phyloP scores from a whole-genome alignment of 768 basidiomycete genomes.

The Psilocybe azurescens region DNA sequence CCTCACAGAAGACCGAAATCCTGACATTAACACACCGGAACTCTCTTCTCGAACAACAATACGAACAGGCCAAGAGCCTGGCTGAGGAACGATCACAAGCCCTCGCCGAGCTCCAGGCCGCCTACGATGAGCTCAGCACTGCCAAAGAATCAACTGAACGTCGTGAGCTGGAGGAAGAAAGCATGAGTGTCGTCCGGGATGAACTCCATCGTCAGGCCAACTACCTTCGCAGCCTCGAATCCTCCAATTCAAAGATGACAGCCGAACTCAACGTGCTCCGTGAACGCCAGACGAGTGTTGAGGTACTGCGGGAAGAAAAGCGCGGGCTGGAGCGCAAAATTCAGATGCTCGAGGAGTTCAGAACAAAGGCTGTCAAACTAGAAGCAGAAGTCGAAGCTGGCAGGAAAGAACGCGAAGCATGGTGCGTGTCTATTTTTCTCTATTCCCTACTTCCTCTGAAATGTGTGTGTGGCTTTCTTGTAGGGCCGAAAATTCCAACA shows the following conservation, averaged over 20 bases:
- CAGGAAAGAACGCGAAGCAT: slow-evolving; percentile 59
- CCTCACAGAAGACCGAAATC: slow-evolving; percentile 57
- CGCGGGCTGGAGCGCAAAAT: slow-evolving; percentile 62
- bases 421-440: slow-evolving; percentile 40
- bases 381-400: slow-evolving; percentile 72
- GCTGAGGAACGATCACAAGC: slow-evolving; percentile 46
- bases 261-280: slow-evolving; percentile 58
- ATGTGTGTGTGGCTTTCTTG: not conserved
- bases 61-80: slow-evolving; percentile 43
- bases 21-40: slow-evolving; percentile 51
- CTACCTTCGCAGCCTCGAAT: slow-evolving; percentile 65
- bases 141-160: slow-evolving; percentile 34
- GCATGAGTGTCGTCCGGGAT: slow-evolving; percentile 66
- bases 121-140: slow-evolving; percentile 49
- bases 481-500: slow-evolving; percentile 44
- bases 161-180: slow-evolving; percentile 49
- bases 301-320: slow-evolving; percentile 80
- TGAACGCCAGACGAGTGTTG: slow-evolving; percentile 62
- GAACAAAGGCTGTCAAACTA: slow-evolving; percentile 57
- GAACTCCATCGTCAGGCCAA: slow-evolving; percentile 71
- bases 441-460: slow-evolving; percentile 4
- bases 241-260: slow-evolving; percentile 57
- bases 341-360: slow-evolving; percentile 52
- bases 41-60: slow-evolving; percentile 52
- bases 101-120: slow-evolving; percentile 49